Evolutionary conservation across 495 filamentous ascomycete genomes (phyloP).

Genomic region (Neurospora terricola): DNA sequence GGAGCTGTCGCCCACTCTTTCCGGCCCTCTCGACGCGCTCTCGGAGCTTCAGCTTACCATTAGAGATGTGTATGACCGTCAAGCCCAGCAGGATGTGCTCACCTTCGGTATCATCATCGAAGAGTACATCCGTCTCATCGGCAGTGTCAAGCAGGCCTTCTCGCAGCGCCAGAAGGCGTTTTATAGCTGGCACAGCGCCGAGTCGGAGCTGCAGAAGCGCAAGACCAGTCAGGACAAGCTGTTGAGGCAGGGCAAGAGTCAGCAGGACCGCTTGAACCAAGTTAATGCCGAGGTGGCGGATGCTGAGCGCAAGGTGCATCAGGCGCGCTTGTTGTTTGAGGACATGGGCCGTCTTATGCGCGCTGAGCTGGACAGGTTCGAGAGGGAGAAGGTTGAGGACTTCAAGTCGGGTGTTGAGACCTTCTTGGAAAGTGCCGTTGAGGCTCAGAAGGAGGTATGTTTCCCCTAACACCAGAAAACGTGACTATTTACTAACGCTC

Average conservation of each 20-base stretch:
- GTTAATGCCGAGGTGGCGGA: constrained; percentile 84
- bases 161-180: constrained; percentile 88
- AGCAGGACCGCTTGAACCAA: constrained; percentile 91
- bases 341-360: constrained; percentile 96
- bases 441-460: constrained; percentile 95
- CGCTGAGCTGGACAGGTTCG: constrained; percentile 82
- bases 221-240: constrained; percentile 83
- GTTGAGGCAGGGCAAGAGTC: constrained; percentile 81
- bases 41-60: constrained; percentile 91
- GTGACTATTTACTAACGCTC: not conserved
- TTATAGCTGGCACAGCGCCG: constrained; percentile 82
- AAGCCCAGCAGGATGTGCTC: constrained; percentile 93
- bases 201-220: constrained; percentile 79
- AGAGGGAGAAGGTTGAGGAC: constrained; percentile 96
- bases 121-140: constrained; percentile 94
- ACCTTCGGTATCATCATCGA: constrained; percentile 96
- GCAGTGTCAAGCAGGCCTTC: constrained; percentile 86
- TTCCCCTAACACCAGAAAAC: not conserved
- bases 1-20: constrained; percentile 80
- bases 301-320: constrained; percentile 87
- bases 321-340: constrained; percentile 81
- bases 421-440: constrained; percentile 89
- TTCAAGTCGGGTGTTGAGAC: constrained; percentile 98
- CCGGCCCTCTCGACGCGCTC: constrained; percentile 76
- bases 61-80: constrained; percentile 87